Conservation (phyloP, 352 stramenopile species). For the Globisporangium middletonii region DNA sequence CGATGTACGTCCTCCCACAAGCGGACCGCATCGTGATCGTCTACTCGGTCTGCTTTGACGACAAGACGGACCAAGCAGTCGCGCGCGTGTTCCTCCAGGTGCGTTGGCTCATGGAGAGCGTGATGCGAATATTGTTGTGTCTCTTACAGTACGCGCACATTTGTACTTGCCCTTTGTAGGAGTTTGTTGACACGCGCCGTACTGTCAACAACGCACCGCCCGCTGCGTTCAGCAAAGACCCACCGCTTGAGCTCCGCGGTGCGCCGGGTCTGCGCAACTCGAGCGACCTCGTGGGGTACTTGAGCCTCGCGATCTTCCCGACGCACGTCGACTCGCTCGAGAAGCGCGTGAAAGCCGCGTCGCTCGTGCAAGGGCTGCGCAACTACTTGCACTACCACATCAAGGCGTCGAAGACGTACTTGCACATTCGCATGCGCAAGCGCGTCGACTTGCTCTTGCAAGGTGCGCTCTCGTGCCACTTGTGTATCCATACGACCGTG, state of each 20-base stretch:
- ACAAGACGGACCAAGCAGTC: conserved; percentile 90
- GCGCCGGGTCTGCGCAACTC: conserved; percentile 54
- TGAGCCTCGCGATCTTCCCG: conserved; percentile 87
- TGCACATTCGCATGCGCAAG: conserved; percentile 95
- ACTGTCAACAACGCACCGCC: conserved; percentile 93
- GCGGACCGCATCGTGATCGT: conserved; percentile 89
- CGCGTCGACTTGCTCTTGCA: conserved; percentile 89
- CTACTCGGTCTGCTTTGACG: conserved; percentile 91
- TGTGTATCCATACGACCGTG: background rate
- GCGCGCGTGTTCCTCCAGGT: conserved; percentile 88
- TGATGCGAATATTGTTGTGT: conserved; percentile 1
- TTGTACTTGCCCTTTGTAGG: conserved; percentile 23
- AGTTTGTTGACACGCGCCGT: conserved; percentile 90
- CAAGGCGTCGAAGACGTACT: conserved; percentile 94
- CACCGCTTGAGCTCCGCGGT: conserved; percentile 80
- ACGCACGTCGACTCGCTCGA: conserved; percentile 84
- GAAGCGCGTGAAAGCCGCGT: conserved; percentile 87
- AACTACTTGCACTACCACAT: conserved; percentile 97
- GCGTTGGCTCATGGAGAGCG: background rate
- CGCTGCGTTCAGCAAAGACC: conserved; percentile 87
- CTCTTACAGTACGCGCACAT: background rate
- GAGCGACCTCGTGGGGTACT: conserved; percentile 82
- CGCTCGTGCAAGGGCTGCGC: conserved; percentile 83
- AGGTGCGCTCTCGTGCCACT: conserved; percentile 27
- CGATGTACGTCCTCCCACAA: conserved; percentile 82